phyloP scores from a whole-genome alignment of 768 basidiomycete genomes.

The Lactifluus pinguis region DNA sequence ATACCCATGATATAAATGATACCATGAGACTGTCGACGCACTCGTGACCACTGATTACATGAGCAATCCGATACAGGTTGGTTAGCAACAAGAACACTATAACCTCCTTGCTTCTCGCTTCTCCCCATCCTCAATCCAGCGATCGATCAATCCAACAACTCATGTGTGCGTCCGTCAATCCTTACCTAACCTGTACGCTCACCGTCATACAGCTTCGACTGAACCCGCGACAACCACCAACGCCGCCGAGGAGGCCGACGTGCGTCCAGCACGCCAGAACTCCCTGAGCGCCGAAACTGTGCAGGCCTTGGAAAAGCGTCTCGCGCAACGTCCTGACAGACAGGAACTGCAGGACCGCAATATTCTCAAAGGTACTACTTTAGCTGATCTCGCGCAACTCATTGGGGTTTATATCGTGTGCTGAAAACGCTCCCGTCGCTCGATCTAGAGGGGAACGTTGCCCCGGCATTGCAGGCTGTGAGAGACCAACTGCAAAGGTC shows the following conservation, averaged over 20 bases:
- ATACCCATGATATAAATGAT: not conserved
- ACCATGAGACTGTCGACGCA: no score
- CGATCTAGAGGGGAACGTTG: constrained; percentile 48
- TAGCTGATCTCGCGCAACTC: no score
- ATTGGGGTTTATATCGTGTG: no score
- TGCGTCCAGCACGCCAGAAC: constrained; percentile 22
- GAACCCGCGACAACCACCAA: not conserved
- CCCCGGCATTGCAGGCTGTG: constrained; percentile 52
- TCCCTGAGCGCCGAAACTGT: constrained; percentile 30
- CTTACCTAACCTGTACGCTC: not conserved
- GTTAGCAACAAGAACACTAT: no score
- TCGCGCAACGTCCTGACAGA: constrained; percentile 48
- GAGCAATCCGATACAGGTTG: no score
- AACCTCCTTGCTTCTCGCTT: not conserved
- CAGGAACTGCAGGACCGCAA: constrained; percentile 56
- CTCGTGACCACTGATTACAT: no score
- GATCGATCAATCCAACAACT: not conserved
- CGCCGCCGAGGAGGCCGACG: not conserved
- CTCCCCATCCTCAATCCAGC: not conserved
- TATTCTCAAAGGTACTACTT: constrained; percentile 50
- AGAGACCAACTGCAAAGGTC: constrained; percentile 50
- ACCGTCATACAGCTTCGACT: constrained; percentile 1
- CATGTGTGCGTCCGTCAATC: constrained; percentile 9
- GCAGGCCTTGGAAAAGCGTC: constrained; percentile 43
- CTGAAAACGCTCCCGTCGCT: not conserved